These are phyloP conservation scores for Diospyros lotus DNA, from an alignment of 148 eudicot species.

Conservation along the genomic window DNA sequence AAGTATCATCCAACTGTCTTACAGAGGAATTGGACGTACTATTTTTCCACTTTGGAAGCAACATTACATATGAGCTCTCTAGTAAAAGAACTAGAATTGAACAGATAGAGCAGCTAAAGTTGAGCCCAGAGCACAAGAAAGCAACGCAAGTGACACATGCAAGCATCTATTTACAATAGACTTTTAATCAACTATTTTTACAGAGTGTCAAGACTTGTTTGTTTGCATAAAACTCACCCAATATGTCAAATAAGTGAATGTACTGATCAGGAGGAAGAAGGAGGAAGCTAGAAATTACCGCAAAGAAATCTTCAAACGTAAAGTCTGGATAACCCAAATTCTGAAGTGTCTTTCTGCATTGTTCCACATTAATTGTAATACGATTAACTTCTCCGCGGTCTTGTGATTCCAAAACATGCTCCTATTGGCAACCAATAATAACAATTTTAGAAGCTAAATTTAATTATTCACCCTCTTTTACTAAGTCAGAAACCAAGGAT, in stretches of 20 bases:
- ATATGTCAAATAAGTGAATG: background rate
- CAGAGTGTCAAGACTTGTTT: background rate
- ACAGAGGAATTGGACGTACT: background rate
- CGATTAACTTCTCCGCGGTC: constrained; percentile 76
- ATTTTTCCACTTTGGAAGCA: too few relatives aligned
- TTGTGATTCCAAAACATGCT: constrained; percentile 80
- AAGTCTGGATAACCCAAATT: constrained; percentile 86
- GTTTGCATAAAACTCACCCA: background rate
- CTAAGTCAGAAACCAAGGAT: background rate
- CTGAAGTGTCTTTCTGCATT: constrained; percentile 77
- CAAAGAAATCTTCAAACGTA: constrained; percentile 91
- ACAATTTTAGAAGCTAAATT: constrained; percentile 11
- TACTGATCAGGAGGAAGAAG: background rate
- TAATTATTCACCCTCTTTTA: background rate
- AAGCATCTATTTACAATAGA: too few relatives aligned
- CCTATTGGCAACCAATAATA: constrained; percentile 37
- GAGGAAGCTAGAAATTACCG: constrained; percentile 33
- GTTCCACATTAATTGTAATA: constrained; percentile 57
- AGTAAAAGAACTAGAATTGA: too few relatives aligned
- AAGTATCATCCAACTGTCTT: background rate
- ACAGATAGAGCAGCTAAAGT: background rate
- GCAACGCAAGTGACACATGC: background rate
- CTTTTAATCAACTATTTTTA: background rate
- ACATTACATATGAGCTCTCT: too few relatives aligned
- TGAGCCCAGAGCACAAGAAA: background rate